Conservation (phyloP, 2,329 filamentous ascomycete species). For the Cryphonectria radicalis region DNA sequence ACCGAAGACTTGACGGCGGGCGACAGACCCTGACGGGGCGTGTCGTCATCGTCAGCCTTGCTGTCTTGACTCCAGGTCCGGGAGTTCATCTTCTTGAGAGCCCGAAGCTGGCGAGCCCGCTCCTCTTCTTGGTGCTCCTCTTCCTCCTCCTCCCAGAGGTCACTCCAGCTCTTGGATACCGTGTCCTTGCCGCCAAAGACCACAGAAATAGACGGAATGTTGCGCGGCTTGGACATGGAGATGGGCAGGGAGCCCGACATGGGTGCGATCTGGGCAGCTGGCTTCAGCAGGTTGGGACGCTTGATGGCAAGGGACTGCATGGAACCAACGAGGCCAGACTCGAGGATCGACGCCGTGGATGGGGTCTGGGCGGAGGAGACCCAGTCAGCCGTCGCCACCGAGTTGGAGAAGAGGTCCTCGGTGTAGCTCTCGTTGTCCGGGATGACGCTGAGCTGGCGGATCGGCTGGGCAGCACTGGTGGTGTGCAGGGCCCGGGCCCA, state of each 20-base stretch:
- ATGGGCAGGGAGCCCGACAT: constrained; percentile 77
- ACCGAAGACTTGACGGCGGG: constrained; percentile 47
- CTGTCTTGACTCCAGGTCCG: constrained; percentile 81
- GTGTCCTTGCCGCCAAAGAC: constrained; percentile 79
- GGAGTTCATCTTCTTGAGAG: constrained; percentile 70
- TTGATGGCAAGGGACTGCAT: constrained; percentile 73
- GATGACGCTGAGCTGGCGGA: constrained; percentile 86
- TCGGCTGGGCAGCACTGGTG: constrained; percentile 65
- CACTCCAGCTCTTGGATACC: constrained; percentile 98
- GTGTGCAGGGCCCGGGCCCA: constrained; percentile 91
- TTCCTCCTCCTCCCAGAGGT: constrained; percentile 92
- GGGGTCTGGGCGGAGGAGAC: constrained; percentile 77
- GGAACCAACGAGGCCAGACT: constrained; percentile 80
- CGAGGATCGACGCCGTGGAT: constrained; percentile 81
- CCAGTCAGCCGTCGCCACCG: constrained; percentile 72
- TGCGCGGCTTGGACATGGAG: constrained; percentile 75
- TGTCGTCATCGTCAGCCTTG: constrained; percentile 53
- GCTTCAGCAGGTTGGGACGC: constrained; percentile 49
- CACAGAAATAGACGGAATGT: constrained; percentile 72
- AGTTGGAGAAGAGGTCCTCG: constrained; percentile 84
- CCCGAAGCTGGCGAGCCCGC: constrained; percentile 60
- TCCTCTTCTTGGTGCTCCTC: constrained; percentile 75
- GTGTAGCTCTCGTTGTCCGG: constrained; percentile 78
- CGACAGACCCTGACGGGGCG: constrained; percentile 48
- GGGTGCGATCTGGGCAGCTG: constrained; percentile 58